Percentiles rank a stretch among this genome's conserved stretches.
phyloP scores from a whole-genome alignment of 805 yeast genomes.

The Citeromyces nyonsensis region DNA sequence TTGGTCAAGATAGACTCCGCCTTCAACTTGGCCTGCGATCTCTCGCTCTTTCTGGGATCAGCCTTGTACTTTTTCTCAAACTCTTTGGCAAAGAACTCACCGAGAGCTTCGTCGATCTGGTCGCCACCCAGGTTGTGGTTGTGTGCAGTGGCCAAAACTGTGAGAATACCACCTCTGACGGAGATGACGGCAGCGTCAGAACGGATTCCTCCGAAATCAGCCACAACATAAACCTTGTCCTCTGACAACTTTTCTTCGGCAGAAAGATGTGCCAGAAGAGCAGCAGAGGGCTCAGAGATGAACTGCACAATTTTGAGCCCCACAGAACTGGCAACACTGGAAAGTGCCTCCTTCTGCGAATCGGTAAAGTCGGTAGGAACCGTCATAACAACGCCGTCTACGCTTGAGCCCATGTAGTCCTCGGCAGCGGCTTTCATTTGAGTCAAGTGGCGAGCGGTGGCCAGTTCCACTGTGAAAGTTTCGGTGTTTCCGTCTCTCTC shows the following conservation, averaged over 20 bases:
- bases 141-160: constrained; percentile 76
- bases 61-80: constrained; percentile 77
- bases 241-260: constrained; percentile 27
- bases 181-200: constrained; percentile 92
- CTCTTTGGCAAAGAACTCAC: constrained; percentile 81
- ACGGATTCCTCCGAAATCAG: constrained; percentile 93
- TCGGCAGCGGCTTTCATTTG: constrained; percentile 80
- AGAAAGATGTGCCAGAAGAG: constrained; percentile 67
- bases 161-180: constrained; percentile 86
- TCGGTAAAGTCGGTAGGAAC: constrained; percentile 82
- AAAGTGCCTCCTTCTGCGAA: constrained; percentile 51
- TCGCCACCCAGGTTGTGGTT: constrained; percentile 80
- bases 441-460: constrained; percentile 68
- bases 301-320: constrained; percentile 75
- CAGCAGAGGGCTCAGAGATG: constrained; percentile 86
- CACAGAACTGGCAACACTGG: constrained; percentile 47
- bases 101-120: constrained; percentile 63
- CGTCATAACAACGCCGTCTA: constrained; percentile 76
- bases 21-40: constrained; percentile 79
- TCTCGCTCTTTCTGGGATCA: constrained; percentile 67
- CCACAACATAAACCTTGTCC: constrained; percentile 78
- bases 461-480: constrained; percentile 57
- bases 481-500: constrained; percentile 25
- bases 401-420: constrained; percentile 72
- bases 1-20: constrained; percentile 74